Evolutionary conservation across 768 basidiomycete species (phyloP).

Genomic region (Dioszegia crocea): DNA sequence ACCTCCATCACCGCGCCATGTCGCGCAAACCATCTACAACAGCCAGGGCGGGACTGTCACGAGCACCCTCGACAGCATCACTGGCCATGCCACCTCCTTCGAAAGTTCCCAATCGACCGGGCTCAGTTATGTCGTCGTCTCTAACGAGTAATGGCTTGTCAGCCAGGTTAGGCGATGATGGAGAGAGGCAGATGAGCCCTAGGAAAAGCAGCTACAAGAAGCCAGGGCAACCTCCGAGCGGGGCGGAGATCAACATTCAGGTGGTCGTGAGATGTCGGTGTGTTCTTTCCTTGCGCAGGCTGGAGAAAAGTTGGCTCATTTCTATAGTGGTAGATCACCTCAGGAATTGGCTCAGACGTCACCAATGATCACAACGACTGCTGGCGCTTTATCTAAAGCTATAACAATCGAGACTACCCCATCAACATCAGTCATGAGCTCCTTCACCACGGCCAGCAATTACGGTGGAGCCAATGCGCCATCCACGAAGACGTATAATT

Average conservation of each 20-base stretch:
- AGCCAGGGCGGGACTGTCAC: conserved; percentile 11
- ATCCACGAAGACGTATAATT: conserved; percentile 67
- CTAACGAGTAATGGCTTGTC: conserved; percentile 4
- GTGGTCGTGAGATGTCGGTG: conserved; percentile 86
- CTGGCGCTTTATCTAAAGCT: conserved; percentile 68
- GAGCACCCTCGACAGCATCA: conserved; percentile 29
- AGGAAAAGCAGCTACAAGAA: conserved; percentile 14
- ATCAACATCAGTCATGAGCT: conserved; percentile 24
- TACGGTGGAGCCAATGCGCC: conserved; percentile 41
- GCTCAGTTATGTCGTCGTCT: conserved; percentile 30
- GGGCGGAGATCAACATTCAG: conserved; percentile 75
- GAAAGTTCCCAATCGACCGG: conserved; percentile 27
- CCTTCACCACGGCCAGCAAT: conserved; percentile 41
- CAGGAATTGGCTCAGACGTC: conserved; percentile 80
- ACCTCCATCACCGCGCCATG: conserved; percentile 18
- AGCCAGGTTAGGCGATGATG: neutral
- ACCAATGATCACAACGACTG: conserved; percentile 76
- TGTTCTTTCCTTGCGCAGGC: conserved; percentile 14
- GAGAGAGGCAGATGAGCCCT: conserved; percentile 18
- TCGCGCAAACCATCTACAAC: conserved; percentile 26
- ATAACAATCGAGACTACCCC: conserved; percentile 71
- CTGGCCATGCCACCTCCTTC: conserved; percentile 43
- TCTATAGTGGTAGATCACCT: conserved; percentile 60
- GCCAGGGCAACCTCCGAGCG: neutral
- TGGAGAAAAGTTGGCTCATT: neutral